Conservation (phyloP, 345 rosid genomes). For the Aegle marmelos region DNA sequence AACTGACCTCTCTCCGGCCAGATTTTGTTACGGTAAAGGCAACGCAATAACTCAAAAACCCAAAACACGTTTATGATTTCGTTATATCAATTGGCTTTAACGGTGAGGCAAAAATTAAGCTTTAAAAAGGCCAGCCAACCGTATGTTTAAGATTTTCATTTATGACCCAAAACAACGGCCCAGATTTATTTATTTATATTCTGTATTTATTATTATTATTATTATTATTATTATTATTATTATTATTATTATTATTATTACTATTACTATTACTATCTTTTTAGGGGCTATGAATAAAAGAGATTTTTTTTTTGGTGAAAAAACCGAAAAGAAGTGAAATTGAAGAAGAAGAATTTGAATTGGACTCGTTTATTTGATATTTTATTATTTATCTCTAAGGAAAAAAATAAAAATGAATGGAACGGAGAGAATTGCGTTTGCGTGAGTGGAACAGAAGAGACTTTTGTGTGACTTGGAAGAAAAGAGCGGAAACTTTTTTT, state of each 20-base stretch:
- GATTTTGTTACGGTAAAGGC: constrained; percentile 14
- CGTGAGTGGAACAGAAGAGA: background rate
- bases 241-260: background rate
- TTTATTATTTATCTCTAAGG: background rate
- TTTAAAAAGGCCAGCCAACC: background rate
- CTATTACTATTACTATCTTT: too few relatives aligned
- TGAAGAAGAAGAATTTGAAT: background rate
- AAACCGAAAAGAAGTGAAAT: background rate
- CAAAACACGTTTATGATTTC: background rate
- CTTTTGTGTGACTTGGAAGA: background rate
- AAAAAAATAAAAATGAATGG: background rate
- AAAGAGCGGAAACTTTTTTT: background rate
- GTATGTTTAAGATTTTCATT: constrained; percentile 3
- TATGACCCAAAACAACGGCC: constrained; percentile 1
- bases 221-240: background rate
- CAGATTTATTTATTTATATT: background rate
- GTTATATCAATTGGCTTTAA: background rate
- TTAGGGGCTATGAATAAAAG: background rate
- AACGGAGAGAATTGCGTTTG: background rate
- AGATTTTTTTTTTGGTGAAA: background rate
- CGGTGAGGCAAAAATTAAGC: constrained; percentile 2
- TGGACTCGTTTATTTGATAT: background rate
- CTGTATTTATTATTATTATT: background rate
- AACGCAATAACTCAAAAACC: background rate
- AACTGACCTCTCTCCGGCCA: constrained; percentile 18